These are phyloP conservation scores for Xenosphaeropsis pyriputrescens DNA, from an alignment of 2,329 filamentous ascomycete genomes.

Conservation along the genomic window DNA sequence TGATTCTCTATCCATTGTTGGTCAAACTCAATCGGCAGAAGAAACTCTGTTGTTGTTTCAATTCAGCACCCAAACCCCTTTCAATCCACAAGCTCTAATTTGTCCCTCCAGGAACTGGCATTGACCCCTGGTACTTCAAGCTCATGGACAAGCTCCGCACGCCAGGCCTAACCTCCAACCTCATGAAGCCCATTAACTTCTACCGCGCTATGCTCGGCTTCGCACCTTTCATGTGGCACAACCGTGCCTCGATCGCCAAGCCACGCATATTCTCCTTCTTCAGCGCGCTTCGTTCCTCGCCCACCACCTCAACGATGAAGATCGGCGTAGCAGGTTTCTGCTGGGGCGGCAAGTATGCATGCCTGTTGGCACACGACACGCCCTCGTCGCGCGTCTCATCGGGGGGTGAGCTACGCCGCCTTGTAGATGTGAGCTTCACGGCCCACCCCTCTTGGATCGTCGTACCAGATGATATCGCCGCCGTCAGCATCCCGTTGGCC, in stretches of 20 bases:
- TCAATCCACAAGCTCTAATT: background rate
- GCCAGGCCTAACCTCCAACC: background rate
- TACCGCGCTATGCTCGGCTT: slow-evolving; percentile 30
- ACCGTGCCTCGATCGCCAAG: slow-evolving; percentile 12
- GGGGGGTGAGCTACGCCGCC: slow-evolving; percentile 7
- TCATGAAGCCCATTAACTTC: slow-evolving; percentile 19
- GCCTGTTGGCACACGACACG: slow-evolving; percentile 29
- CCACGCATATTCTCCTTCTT: slow-evolving; percentile 24
- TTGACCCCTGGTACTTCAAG: too few species aligned
- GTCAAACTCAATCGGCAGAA: too few species aligned
- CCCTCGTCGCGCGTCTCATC: slow-evolving; percentile 8
- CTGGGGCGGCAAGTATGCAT: slow-evolving; percentile 43
- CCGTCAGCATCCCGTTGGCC: slow-evolving; percentile 26
- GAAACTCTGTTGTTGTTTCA: too few species aligned
- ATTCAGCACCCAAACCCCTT: background rate
- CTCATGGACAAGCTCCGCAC: background rate
- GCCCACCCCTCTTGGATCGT: slow-evolving; percentile 34
- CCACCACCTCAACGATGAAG: slow-evolving; percentile 19
- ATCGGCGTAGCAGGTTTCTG: slow-evolving; percentile 44
- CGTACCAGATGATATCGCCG: slow-evolving; percentile 28
- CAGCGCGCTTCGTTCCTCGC: slow-evolving; percentile 16
- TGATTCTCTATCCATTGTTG: too few species aligned
- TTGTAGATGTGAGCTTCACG: slow-evolving; percentile 36
- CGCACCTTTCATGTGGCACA: slow-evolving; percentile 14
- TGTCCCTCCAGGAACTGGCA: too few species aligned